Percentiles rank a stretch among this genome's conserved stretches.
These are phyloP conservation scores for Aciculoconidium aculeatum DNA, from an alignment of 805 yeast genomes.

Conservation along the genomic window DNA sequence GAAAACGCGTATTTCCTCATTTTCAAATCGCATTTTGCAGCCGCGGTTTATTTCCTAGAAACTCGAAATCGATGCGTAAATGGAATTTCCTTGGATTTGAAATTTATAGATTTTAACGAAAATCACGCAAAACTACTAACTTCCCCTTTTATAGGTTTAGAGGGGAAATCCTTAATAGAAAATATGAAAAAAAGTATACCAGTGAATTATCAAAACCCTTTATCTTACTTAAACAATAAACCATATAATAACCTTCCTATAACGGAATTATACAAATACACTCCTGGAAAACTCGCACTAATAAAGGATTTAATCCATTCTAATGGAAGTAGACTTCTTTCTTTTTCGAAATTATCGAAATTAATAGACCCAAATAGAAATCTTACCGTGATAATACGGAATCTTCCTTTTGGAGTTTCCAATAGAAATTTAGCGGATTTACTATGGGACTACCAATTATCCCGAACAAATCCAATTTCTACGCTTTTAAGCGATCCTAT, in stretches of 20 bases:
- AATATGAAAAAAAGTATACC: background rate
- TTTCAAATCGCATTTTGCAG: slow-evolving; percentile 43
- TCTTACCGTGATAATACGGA: slow-evolving; percentile 34
- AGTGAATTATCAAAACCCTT: slow-evolving; percentile 1
- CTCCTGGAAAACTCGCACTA: slow-evolving; percentile 3
- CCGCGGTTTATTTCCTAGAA: slow-evolving; percentile 48
- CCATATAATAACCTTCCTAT: slow-evolving; percentile 3
- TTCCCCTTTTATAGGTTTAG: slow-evolving; percentile 22
- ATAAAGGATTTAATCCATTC: no score
- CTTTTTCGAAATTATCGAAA: no score
- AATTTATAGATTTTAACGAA: slow-evolving; percentile 34
- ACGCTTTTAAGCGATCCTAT: slow-evolving; percentile 21
- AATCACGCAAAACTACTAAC: slow-evolving; percentile 21
- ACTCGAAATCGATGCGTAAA: slow-evolving; percentile 43
- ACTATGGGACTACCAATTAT: slow-evolving; percentile 48
- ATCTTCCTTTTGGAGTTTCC: slow-evolving; percentile 42
- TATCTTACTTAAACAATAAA: slow-evolving; percentile 3
- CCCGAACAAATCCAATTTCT: slow-evolving; percentile 14
- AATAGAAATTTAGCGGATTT: slow-evolving; percentile 29
- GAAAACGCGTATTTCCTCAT: slow-evolving; percentile 48
- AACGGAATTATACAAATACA: slow-evolving; percentile 4
- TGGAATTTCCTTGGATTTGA: slow-evolving; percentile 42
- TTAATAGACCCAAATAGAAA: slow-evolving; percentile 17
- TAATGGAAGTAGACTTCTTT: no score
- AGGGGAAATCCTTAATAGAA: slow-evolving; percentile 1